phyloP scores from a whole-genome alignment of 1,284 basidiomycete species.

The Baeospora myosura region DNA sequence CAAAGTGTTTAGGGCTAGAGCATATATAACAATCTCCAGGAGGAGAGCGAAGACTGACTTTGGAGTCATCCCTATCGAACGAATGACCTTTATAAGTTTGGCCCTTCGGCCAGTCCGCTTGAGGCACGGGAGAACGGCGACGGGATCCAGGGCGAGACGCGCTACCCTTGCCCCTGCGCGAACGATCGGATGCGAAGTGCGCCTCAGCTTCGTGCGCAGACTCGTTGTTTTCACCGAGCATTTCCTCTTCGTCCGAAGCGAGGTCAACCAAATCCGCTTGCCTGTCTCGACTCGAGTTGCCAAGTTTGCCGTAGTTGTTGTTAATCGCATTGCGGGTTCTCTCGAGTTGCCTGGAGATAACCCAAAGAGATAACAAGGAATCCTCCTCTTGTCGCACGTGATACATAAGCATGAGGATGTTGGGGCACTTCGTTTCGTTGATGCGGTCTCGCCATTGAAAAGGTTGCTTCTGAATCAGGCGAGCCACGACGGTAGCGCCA shows the following conservation, averaged over 20 bases:
- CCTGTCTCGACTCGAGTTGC: neutral
- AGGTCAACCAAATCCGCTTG: neutral
- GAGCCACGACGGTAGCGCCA: too few species aligned
- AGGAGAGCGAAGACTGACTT: neutral
- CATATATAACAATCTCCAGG: constrained; percentile 11
- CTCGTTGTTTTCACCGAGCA: neutral
- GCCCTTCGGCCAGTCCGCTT: constrained; percentile 4
- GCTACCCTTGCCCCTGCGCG: neutral
- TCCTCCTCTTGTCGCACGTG: too few species aligned
- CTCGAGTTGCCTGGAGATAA: too few species aligned
- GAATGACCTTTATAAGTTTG: constrained; percentile 3
- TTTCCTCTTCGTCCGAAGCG: neutral
- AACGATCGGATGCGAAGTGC: neutral
- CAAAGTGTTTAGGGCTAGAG: constrained; percentile 11
- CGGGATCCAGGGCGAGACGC: neutral
- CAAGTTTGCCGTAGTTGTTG: too few species aligned
- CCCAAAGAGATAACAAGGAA: too few species aligned
- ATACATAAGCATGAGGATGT: too few species aligned
- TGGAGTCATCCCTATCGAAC: constrained; percentile 9
- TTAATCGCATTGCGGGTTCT: too few species aligned
- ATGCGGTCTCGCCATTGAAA: too few species aligned
- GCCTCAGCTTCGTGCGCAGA: neutral
- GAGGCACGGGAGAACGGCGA: neutral
- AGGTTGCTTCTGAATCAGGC: too few species aligned
- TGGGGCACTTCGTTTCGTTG: too few species aligned